A percentile compares a stretch with the other conserved stretches of the same genome.
phyloP scores from a whole-genome alignment of 106 monocot genomes.

The Dactylorhiza incarnata region DNA sequence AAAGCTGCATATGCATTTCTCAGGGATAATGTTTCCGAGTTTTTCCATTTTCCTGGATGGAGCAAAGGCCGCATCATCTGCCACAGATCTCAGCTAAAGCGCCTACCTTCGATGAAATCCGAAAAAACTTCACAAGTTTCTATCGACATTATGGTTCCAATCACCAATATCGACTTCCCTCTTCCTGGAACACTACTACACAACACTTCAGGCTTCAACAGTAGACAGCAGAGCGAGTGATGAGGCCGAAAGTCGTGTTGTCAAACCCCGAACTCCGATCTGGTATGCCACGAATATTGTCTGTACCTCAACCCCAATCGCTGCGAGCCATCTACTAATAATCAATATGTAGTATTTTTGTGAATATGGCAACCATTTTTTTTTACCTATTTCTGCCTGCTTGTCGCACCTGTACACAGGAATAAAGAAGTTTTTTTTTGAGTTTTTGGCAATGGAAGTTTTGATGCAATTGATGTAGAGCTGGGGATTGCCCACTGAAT shows the following conservation, averaged over 20 bases:
- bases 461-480: too few relatives aligned
- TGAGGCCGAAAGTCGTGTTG: not conserved
- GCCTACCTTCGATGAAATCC: constrained; percentile 26
- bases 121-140: constrained; percentile 19
- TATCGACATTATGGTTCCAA: constrained; percentile 18
- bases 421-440: too few relatives aligned
- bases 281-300: not conserved
- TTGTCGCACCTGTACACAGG: too few relatives aligned
- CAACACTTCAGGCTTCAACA: constrained; percentile 25
- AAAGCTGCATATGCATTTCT: constrained; percentile 72
- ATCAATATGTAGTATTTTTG: too few relatives aligned
- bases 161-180: constrained; percentile 51
- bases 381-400: too few relatives aligned
- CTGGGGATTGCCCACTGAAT: too few relatives aligned
- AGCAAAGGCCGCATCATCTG: constrained; percentile 87
- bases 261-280: constrained; percentile 17
- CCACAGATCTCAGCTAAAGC: constrained; percentile 63
- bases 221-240: not conserved
- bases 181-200: constrained; percentile 41
- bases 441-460: too few relatives aligned
- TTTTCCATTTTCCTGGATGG: constrained; percentile 82
- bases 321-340: too few relatives aligned
- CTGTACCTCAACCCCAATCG: not conserved
- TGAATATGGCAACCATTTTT: too few relatives aligned
- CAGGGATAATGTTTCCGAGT: constrained; percentile 49